Conservation (phyloP, 176 grass and related monocot species). For the Panicum miliaceum region DNA sequence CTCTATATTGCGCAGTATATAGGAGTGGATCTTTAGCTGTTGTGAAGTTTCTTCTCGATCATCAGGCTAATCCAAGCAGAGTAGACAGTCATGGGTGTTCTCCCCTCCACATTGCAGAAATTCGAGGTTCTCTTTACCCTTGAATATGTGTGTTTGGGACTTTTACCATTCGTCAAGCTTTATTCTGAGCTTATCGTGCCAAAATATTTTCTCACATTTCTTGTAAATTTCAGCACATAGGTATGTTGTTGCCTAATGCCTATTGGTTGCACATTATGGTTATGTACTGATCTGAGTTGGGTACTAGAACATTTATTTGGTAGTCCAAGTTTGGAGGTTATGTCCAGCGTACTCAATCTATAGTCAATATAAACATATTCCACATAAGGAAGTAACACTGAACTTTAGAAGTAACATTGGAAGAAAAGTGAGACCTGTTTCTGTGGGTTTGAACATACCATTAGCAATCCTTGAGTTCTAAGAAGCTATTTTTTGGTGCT, state of each 20-base stretch:
- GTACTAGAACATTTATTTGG: not conserved
- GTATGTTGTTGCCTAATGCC: not conserved
- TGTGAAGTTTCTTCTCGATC: conserved; percentile 17
- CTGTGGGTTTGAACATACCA: not conserved
- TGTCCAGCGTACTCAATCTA: not conserved
- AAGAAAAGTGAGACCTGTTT: not conserved
- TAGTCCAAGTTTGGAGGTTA: not conserved
- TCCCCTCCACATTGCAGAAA: not conserved
- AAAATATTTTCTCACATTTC: not conserved
- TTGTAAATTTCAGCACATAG: not conserved
- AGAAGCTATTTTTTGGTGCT: not conserved
- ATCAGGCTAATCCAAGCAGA: conserved; percentile 1
- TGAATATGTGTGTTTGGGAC: not conserved
- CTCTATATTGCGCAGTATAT: conserved; percentile 10
- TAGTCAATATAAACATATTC: not conserved
- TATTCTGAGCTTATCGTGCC: not conserved
- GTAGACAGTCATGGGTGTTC: not conserved
- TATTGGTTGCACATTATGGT: not conserved
- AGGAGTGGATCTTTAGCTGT: not conserved
- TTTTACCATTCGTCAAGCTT: not conserved
- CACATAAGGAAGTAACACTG: not conserved
- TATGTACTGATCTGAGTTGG: too few species aligned
- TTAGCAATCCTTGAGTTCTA: not conserved
- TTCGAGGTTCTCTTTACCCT: conserved; percentile 4
- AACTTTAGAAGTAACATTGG: too few species aligned